These are phyloP conservation scores for Hibiscus tridactylites DNA, from an alignment of 345 rosid genomes.

Conservation along the genomic window DNA sequence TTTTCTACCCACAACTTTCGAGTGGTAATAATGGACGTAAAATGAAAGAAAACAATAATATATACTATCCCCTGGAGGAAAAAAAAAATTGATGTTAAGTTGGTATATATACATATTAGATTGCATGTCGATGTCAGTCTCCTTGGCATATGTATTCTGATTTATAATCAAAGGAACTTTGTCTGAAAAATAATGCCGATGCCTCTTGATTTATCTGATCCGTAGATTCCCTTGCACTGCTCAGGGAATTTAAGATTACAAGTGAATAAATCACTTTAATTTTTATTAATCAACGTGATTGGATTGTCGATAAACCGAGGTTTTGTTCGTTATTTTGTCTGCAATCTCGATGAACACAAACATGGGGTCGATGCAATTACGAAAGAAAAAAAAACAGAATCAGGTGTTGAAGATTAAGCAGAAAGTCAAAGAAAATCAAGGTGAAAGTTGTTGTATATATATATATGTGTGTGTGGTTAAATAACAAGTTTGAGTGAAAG, in stretches of 20 bases:
- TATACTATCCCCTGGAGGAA: conserved; percentile 5
- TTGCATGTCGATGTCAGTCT: neutral
- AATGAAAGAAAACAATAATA: neutral
- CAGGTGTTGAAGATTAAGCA: neutral
- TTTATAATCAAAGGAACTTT: neutral
- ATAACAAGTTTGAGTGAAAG: conserved; percentile 6
- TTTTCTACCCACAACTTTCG: neutral
- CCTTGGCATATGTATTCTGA: neutral
- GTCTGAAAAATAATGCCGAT: conserved; percentile 4
- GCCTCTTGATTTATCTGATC: neutral
- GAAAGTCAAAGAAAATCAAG: neutral
- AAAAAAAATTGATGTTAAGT: neutral
- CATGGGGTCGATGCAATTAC: neutral
- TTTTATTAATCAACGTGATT: neutral
- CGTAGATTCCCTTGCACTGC: neutral
- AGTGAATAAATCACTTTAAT: conserved; percentile 6
- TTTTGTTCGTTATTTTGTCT: neutral
- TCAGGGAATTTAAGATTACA: conserved; percentile 1
- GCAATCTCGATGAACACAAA: neutral
- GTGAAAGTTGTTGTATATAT: neutral
- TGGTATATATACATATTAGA: neutral
- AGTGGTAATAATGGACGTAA: neutral
- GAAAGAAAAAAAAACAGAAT: neutral
- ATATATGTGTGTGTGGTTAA: neutral
- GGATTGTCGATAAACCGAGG: neutral